A percentile compares a stretch with the other conserved stretches of the same genome.
These are phyloP conservation scores for Cyclocybe aegerita DNA, from an alignment of 768 basidiomycete genomes.

Conservation along the genomic window DNA sequence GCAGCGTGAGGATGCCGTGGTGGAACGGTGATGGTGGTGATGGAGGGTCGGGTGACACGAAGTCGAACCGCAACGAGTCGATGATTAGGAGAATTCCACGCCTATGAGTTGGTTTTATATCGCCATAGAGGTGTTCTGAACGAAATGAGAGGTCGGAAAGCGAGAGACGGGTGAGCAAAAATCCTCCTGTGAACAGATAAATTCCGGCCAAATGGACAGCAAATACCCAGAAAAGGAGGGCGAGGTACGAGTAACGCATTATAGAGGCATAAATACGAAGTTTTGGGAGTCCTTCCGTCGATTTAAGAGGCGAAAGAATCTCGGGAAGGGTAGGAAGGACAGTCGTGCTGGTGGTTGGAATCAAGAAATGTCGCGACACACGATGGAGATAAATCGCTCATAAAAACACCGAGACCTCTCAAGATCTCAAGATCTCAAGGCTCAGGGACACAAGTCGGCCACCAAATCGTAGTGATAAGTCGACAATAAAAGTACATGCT, in stretches of 20 bases:
- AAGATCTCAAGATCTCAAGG: too few species aligned
- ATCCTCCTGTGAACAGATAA: conserved; percentile 89
- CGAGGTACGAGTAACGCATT: conserved; percentile 9
- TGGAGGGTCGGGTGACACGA: conserved; percentile 73
- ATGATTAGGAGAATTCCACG: conserved; percentile 86
- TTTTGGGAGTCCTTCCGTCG: too few species aligned
- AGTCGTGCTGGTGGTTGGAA: too few species aligned
- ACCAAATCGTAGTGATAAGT: too few species aligned
- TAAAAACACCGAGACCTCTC: too few species aligned
- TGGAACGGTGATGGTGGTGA: conserved; percentile 64
- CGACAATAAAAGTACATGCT: too few species aligned
- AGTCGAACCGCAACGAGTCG: conserved; percentile 93
- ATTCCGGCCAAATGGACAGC: conserved; percentile 76
- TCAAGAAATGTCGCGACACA: too few species aligned
- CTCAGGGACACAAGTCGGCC: too few species aligned
- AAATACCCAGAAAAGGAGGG: conserved; percentile 53
- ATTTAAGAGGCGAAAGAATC: too few species aligned
- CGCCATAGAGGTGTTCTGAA: conserved; percentile 33
- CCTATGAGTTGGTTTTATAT: conserved; percentile 64
- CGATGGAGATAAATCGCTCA: too few species aligned
- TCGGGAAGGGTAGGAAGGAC: too few species aligned
- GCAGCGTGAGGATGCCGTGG: conserved; percentile 82
- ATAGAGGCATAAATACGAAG: not conserved
- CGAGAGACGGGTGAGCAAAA: conserved; percentile 79
- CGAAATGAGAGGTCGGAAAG: conserved; percentile 57